Conservation (phyloP, 2,329 filamentous ascomycete species). For the Cercospora brassicicola region DNA sequence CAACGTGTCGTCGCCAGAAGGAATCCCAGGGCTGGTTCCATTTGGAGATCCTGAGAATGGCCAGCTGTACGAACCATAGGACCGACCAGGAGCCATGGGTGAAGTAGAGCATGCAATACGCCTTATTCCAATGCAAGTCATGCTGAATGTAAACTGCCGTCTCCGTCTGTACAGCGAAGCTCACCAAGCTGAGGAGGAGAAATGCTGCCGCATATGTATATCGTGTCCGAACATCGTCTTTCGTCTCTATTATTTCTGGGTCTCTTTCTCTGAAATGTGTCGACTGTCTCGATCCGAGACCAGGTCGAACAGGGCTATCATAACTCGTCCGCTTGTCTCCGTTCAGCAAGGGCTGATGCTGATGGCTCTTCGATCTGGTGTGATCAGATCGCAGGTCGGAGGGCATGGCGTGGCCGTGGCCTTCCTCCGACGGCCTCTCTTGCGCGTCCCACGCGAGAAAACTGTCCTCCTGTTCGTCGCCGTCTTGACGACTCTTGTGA, state of each 20-base stretch:
- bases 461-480: conserved; percentile 36
- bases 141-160: conserved; percentile 93
- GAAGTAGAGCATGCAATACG: conserved; percentile 98
- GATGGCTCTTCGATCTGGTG: conserved; percentile 24
- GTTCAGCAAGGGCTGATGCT: conserved; percentile 54
- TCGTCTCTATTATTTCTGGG: conserved; percentile 61
- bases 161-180: conserved; percentile 93
- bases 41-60: conserved; percentile 77
- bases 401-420: conserved; percentile 47
- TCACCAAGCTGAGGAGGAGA: conserved; percentile 75
- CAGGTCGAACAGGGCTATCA: conserved; percentile 42
- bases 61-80: conserved; percentile 81
- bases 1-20: conserved; percentile 78
- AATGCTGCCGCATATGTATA: conserved; percentile 88
- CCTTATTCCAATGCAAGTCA: conserved; percentile 90
- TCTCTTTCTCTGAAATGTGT: conserved; percentile 72
- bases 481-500: conserved; percentile 16
- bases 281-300: conserved; percentile 57
- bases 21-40: conserved; percentile 73
- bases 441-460: conserved; percentile 50
- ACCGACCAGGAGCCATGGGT: conserved; percentile 93
- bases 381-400: conserved; percentile 49
- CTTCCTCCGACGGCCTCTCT: conserved; percentile 28
- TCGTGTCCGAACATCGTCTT: conserved; percentile 69
- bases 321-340: conserved; percentile 43